A percentile compares a stretch with the other conserved stretches of the same genome.
Conservation (phyloP, 257 asterid species). For the Solanum piurae region DNA sequence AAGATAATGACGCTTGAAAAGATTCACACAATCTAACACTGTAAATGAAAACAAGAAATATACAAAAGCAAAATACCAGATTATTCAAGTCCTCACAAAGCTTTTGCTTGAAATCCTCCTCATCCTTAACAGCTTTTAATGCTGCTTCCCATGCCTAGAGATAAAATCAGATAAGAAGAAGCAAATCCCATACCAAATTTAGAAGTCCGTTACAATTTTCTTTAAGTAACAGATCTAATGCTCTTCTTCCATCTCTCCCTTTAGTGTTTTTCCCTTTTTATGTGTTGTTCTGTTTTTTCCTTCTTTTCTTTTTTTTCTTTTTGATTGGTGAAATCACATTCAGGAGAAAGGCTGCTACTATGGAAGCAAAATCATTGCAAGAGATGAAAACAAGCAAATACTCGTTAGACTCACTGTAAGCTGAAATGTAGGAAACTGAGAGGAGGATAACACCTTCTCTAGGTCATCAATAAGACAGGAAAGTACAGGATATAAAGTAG, state of each 20-base stretch:
- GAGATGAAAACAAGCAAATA: neutral
- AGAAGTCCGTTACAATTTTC: neutral
- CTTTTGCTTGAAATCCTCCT: conserved; percentile 60
- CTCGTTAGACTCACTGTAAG: neutral
- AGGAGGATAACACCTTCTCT: neutral
- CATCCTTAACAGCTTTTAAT: conserved; percentile 56
- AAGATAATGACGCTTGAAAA: conserved; percentile 4
- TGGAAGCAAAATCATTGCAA: neutral
- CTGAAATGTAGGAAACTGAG: neutral
- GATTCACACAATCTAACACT: neutral
- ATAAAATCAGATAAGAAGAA: neutral
- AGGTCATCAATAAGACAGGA: neutral
- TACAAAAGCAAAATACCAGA: conserved; percentile 31
- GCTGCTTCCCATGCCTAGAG: conserved; percentile 79
- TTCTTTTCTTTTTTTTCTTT: neutral
- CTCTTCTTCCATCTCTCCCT: neutral
- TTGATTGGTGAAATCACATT: neutral
- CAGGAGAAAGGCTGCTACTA: neutral
- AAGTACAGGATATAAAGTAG: neutral
- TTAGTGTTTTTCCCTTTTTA: neutral
- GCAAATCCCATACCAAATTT: neutral
- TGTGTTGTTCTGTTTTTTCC: neutral
- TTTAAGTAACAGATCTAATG: neutral
- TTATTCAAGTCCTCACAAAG: conserved; percentile 66
- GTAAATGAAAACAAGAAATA: neutral